A percentile compares a stretch with the other conserved stretches of the same genome.
Conservation (phyloP, 2,329 filamentous ascomycete genomes). For the Colletotrichum magnum region DNA sequence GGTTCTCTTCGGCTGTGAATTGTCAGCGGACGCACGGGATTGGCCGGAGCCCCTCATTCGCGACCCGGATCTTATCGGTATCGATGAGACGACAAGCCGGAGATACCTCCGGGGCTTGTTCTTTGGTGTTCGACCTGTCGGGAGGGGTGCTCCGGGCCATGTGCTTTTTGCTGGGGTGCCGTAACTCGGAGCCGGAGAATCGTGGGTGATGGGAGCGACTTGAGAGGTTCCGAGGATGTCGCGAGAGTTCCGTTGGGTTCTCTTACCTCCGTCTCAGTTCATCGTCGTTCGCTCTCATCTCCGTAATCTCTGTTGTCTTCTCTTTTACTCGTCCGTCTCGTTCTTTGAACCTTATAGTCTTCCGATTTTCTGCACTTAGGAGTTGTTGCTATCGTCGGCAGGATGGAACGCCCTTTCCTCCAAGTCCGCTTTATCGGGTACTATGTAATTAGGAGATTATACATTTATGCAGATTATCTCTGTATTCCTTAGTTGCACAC, state of each 20-base stretch:
- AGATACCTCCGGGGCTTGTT: not conserved
- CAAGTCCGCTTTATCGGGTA: too few species aligned
- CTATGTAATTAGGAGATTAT: too few species aligned
- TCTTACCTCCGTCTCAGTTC: too few species aligned
- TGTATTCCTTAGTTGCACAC: too few species aligned
- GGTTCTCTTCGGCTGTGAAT: not conserved
- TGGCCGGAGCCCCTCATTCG: constrained; percentile 1
- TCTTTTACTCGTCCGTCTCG: too few species aligned
- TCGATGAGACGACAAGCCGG: not conserved
- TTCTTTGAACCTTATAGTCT: too few species aligned
- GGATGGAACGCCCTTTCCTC: too few species aligned
- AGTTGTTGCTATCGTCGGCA: too few species aligned
- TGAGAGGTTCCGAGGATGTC: constrained; percentile 11
- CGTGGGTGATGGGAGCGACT: constrained; percentile 9
- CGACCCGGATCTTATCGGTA: constrained; percentile 6
- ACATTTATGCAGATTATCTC: fast-evolving
- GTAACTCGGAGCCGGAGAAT: constrained; percentile 5
- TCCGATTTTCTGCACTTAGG: too few species aligned
- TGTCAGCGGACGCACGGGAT: not conserved
- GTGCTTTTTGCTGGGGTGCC: constrained; percentile 4
- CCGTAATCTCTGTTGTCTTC: too few species aligned
- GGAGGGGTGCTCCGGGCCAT: constrained; percentile 5
- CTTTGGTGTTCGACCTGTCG: constrained; percentile 14
- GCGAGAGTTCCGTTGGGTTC: not conserved
- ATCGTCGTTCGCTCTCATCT: too few species aligned